Base-by-base conservation (phyloP, 176 grass and related monocot genomes). In the Lolium perenne region DNA sequence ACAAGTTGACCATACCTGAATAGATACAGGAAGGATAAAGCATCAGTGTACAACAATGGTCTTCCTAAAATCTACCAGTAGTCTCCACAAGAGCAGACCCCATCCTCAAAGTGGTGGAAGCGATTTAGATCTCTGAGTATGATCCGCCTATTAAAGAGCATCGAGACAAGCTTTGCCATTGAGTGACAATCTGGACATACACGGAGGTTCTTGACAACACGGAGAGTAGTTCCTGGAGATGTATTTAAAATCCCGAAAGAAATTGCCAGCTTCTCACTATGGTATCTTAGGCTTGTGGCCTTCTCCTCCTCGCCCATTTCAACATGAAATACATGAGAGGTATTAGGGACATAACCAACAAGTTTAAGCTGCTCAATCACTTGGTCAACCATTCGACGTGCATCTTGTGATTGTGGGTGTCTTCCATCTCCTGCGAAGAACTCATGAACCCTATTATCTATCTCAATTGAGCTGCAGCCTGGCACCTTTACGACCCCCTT, bases 51-150 rank as follows among this genome's bases (percentile, higher is more conserved):
- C 63, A 90, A 35, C 5, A 71, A 26, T 60, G 51, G 0, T 62
- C 45, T 81, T 77, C 45, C 53, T 85, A 82, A 35, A 54, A 53
- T 86, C 79, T 91, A 95, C 93, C 93, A 93, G 20, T 89, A 91
- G 43, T 95, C 93, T n/a, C 84, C 84, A 82, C 93, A 93, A 80
- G 93, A 95, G 47, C 93, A 95, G 8, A 84, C 45, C 46, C 93
- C 91, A 71, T 83, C 21, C 74, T 85, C 89, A 84, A 95, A 95
- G 69, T 87, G 91, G 74, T 95, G 88, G 62, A 91, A 95, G 14
- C 91, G 93, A 78, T 93, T 95, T 29, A 95, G 88, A 76, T 95
- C 88, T 91, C 93, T 88, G n/a, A 95, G 91, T 89, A 95, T 84
- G 50, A 95, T 93, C 69, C 26, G 76, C 74, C 93, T 91, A 72